Percentiles rank a stretch among this genome's conserved stretches.
Evolutionary conservation across 2,329 filamentous ascomycete species (phyloP).

Genomic region (Parafenestella ontariensis): DNA sequence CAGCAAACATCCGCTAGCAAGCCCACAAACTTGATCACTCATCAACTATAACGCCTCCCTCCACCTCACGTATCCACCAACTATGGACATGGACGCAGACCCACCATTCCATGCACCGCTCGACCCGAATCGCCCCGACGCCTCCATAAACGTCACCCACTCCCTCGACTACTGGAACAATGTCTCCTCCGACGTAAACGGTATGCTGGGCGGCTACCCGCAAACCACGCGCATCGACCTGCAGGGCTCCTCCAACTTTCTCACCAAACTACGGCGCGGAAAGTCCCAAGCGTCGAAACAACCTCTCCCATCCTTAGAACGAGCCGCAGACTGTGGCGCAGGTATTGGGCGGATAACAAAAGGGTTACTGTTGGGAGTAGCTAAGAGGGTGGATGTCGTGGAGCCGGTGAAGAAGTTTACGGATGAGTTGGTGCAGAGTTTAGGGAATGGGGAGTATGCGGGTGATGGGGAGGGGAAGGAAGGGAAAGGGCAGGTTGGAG

Average conservation of each 20-base stretch:
- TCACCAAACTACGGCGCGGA: constrained; percentile 65
- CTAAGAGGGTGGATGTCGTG: constrained; percentile 78
- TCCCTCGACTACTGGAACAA: constrained; percentile 61
- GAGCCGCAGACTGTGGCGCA: constrained; percentile 67
- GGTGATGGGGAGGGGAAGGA: constrained; percentile 25
- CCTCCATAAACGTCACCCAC: constrained; percentile 53
- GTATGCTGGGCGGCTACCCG: constrained; percentile 81
- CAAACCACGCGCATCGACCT: constrained; percentile 74
- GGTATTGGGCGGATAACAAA: constrained; percentile 85
- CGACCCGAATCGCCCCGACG: constrained; percentile 45
- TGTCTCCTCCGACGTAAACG: constrained; percentile 64
- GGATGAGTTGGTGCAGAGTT: constrained; percentile 56
- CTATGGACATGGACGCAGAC: constrained; percentile 38
- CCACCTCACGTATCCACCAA: background rate
- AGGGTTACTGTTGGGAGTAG: constrained; percentile 74
- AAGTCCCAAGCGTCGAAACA: constrained; percentile 32
- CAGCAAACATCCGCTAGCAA: no score
- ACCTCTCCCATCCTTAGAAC: constrained; percentile 39
- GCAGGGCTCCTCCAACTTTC: constrained; percentile 72
- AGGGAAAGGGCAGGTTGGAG: constrained; percentile 60
- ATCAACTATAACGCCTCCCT: no score
- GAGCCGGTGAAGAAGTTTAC: constrained; percentile 88
- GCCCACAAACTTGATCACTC: no score
- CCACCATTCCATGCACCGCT: constrained; percentile 26
- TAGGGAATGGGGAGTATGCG: constrained; percentile 29